Base-by-base conservation (phyloP, 2,329 filamentous ascomycete genomes). In the Colletotrichum destructivum region DNA sequence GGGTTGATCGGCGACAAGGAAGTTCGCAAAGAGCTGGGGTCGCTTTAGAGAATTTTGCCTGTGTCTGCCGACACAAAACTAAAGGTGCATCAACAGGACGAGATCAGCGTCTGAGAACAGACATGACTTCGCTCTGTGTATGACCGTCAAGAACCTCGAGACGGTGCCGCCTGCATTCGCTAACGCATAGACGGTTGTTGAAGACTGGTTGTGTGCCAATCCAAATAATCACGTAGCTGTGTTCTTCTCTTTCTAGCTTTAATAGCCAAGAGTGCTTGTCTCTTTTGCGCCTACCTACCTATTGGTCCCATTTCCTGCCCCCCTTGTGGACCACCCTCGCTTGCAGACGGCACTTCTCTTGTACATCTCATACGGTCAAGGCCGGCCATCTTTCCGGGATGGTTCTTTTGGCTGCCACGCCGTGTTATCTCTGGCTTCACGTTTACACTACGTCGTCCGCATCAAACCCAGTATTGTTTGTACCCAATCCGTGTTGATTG, bases 1-100 rank as follows among this genome's bases (percentile, higher is more conserved):
- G 60, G 60, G 66, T 59, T 66, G 40, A 54, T 66, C 46, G 40
- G 42, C 62, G 46, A 40, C 66, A 66, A 63, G 60, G 46, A 23
- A 4, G 52, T 49, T 31, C 51, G 3, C 12, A 40, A 3, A 12
- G 16, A 63, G 16, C 38, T 16, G 40, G 61, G 51, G 35, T 42
- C 42, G 47, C 26, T 46, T 35, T 9, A 52, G 46, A 52, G 21
- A 15, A 21, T 40, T 38, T 62, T 44, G 38, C 35, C n/a, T 46
- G 31, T 67, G 42, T 44, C 61, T 42, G 42, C 44, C 21, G 35
- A 62, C 21, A 51, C 35, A 60, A 61, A 66, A 66, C 56, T 52
- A 9, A 42, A 52, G 35, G 64, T 54, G 46, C 23, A 52, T 66
- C 55, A 66, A 47, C 47, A 54, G 23, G 16, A 40, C 46, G 47